Base-by-base conservation (phyloP, 1,139 yeast genomes). In the Nakaseomyces delphensis region DNA sequence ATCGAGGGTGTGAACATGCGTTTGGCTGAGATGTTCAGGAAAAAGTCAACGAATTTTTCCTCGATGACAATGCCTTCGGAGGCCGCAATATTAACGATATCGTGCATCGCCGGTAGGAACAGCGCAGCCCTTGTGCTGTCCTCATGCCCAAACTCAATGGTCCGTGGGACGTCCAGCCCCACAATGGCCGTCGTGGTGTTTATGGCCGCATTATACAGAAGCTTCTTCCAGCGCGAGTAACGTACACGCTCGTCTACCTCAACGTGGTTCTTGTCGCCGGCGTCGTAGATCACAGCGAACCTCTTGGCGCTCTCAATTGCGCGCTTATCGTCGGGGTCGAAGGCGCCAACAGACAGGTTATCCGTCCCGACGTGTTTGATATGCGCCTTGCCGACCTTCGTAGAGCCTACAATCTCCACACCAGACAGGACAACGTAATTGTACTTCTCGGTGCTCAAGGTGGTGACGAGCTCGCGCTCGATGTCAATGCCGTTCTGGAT, bases 401-500 rank as follows among this genome's bases (percentile, higher is more conserved):
- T 60, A 13, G 69, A 63, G 0, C 66, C 68, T 41, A 77, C 72
- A 44, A 72, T 57, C 6, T 76, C 69, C 11, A 77, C 77, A 6
- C 79, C 82, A 45, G 77, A 69, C 11, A 77, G 52, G 8, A 75
- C 57, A 8, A 68, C 43, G 18, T 55, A 44, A 1, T 59, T 76
- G 48, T 65, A 75, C 36, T 57, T 55, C 19, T 62, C 62, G 4
- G 37, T 25, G 11, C 14, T 33, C 27, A 33, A 15, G 4, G 37
- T 33, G 15, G 37, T 20, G 29, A 69, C 54, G 57, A 76, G 62
- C 7, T 77, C 77, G 25, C 60, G 60, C 48, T 76, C 83, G 41
- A 77, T 72, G 36, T 70, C 79, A 42, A 77, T 67, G 15, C 83
- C 83, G 54, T 77, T 77, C 55, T 77, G 83, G 42, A 76, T 60